Conservation (phyloP, 345 rosid genomes). For the Orychophragmus violaceus region DNA sequence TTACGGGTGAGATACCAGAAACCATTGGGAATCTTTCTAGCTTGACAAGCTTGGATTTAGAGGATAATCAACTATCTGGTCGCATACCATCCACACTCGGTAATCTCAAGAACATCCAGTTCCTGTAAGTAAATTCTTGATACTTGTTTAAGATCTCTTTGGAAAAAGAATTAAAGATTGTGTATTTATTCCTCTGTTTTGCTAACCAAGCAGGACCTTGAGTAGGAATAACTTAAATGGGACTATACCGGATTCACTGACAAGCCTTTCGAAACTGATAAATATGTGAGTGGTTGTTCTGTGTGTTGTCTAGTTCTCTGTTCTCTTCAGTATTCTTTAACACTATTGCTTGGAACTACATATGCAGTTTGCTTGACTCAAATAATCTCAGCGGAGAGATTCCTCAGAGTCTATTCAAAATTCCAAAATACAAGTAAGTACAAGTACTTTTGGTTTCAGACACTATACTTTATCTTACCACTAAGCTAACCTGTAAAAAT, state of each 20-base stretch:
- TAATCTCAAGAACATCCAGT: slow-evolving; percentile 69
- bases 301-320: not conserved
- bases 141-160: not conserved
- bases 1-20: slow-evolving; percentile 72
- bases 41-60: slow-evolving; percentile 83
- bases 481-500: too few relatives aligned
- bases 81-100: slow-evolving; percentile 78
- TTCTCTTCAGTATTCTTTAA: not conserved
- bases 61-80: slow-evolving; percentile 69
- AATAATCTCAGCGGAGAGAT: slow-evolving; percentile 71
- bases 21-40: slow-evolving; percentile 75
- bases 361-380: slow-evolving; percentile 73
- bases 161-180: not conserved
- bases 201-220: slow-evolving; percentile 51
- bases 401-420: slow-evolving; percentile 56
- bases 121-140: slow-evolving; percentile 54
- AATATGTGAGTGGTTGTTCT: slow-evolving; percentile 52
- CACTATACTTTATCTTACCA: not conserved
- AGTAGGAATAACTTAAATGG: slow-evolving; percentile 81
- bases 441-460: not conserved
- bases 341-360: not conserved
- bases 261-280: slow-evolving; percentile 53
- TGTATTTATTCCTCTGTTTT: slow-evolving; percentile 7
- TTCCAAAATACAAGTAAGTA: slow-evolving; percentile 75
- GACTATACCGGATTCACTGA: slow-evolving; percentile 60